Percentiles rank a stretch among this genome's conserved stretches.
Conservation (phyloP, 2,329 filamentous ascomycete genomes). For the Tetracladium maxilliforme region DNA sequence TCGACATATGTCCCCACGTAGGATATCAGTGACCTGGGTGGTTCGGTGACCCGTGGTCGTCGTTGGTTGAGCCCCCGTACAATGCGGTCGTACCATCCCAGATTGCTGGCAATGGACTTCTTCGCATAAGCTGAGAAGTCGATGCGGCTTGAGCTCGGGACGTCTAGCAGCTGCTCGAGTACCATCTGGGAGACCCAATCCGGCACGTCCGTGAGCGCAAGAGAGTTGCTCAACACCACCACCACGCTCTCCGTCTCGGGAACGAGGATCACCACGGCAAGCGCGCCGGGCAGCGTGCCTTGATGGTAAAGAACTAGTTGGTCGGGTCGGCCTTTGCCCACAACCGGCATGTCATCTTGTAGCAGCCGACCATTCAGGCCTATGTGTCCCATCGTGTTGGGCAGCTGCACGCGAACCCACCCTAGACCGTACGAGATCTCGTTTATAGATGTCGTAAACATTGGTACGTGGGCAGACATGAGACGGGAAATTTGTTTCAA, state of each 20-base stretch:
- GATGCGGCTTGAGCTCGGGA: conserved; percentile 2
- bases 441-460: no score
- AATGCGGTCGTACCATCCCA: no score
- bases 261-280: conserved; percentile 9
- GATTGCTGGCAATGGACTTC: not conserved
- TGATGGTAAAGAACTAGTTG: conserved; percentile 10
- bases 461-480: no score
- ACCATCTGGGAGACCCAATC: conserved; percentile 10
- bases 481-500: no score
- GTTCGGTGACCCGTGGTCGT: no score
- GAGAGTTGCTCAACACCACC: conserved; percentile 10
- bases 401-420: no score
- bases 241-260: conserved; percentile 14
- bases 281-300: conserved; percentile 10
- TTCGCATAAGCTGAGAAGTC: not conserved
- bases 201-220: conserved; percentile 6
- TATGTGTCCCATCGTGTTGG: no score
- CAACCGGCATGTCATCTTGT: conserved; percentile 4
- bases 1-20: no score
- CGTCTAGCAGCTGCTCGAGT: conserved; percentile 7
- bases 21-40: no score
- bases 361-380: conserved; percentile 3
- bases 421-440: no score
- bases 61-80: no score
- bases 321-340: conserved; percentile 5